Evolutionary conservation across 352 stramenopile species (phyloP), one percentile per base, ranked within the genome.

Genomic region (Globisporangium ultimum): DNA sequence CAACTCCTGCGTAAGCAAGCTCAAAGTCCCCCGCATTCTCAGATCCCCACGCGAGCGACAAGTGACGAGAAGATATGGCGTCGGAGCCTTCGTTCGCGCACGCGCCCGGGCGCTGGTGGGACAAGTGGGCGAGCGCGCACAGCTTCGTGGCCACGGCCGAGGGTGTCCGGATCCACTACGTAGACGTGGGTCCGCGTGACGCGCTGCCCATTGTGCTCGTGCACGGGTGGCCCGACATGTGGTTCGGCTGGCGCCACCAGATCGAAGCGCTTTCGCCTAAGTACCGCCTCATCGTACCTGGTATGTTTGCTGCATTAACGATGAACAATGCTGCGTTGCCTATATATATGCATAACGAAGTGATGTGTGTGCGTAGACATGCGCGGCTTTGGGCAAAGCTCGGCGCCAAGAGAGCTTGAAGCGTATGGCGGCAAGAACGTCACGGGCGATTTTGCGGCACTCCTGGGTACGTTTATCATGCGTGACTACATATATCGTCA

Each of bases 181-280:
- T 89, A 47, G 74, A 88, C 41, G 78, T 78, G 1, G 78, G 78
- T 18, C 79, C 71, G 28, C 55, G 53, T 20, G 68, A 89, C 48
- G 77, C 42, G 18, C 58, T 84, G 41, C 70, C 79, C 2, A 61
- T 89, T 9, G 72, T 92, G 42, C 66, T 90, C 58, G 71, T 92
- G 47, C 83, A 92, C 55, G 82, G 80, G 1, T 92, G 78, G 74
- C 82, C 82, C 11, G 82, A 92, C 58, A 64, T 91, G 41, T 91
- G 79, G 79, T 89, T 87, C 48, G 78, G 78, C 10, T 89, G 82
- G 79, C 71, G 76, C 66, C 70, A 81, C 64, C 80, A 89, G 58
- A 88, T 89, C 58, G 66, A 72, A 50, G 69, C 67, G 50, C 65
- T 89, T 10, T 67, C 68, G 46, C 49, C 61, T 5, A 64, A 40